phyloP scores from a whole-genome alignment of 2,329 filamentous ascomycete species.

The Aureobasidium sp. region DNA sequence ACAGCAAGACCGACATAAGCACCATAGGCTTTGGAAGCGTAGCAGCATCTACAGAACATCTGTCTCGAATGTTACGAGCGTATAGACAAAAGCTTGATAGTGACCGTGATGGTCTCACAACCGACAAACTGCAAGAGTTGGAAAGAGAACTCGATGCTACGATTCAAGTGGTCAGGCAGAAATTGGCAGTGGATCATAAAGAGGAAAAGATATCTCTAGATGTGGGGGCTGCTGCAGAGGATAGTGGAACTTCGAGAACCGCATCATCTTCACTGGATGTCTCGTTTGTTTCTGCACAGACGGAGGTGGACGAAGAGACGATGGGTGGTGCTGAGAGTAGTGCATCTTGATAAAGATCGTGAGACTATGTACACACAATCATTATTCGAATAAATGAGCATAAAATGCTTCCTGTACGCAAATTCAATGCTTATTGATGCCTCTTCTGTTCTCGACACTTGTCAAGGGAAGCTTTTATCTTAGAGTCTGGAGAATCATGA shows the following conservation, averaged over 20 bases:
- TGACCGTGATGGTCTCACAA: constrained; percentile 49
- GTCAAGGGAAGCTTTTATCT: no score
- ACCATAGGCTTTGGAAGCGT: constrained; percentile 52
- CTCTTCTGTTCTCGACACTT: no score
- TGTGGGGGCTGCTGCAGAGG: constrained; percentile 48
- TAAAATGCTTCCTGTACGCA: no score
- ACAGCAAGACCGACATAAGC: constrained; percentile 42
- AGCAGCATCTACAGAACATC: constrained; percentile 60
- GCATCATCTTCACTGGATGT: constrained; percentile 15
- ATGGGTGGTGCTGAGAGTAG: not conserved
- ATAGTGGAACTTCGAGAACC: constrained; percentile 25
- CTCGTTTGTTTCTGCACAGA: constrained; percentile 13
- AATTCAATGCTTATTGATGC: no score
- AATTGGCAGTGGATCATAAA: not conserved
- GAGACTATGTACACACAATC: no score
- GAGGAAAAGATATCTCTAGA: constrained; percentile 59
- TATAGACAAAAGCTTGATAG: constrained; percentile 63
- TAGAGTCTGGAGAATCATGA: no score
- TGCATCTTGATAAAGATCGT: not conserved
- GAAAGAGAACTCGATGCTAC: constrained; percentile 63
- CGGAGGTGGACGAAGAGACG: not conserved
- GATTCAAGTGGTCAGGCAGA: constrained; percentile 26
- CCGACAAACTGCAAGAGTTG: constrained; percentile 57
- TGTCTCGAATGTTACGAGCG: constrained; percentile 62
- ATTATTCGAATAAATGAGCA: no score